Evolutionary conservation across 1,284 basidiomycete genomes (phyloP).

Genomic region (Rhodotorula sp.): DNA sequence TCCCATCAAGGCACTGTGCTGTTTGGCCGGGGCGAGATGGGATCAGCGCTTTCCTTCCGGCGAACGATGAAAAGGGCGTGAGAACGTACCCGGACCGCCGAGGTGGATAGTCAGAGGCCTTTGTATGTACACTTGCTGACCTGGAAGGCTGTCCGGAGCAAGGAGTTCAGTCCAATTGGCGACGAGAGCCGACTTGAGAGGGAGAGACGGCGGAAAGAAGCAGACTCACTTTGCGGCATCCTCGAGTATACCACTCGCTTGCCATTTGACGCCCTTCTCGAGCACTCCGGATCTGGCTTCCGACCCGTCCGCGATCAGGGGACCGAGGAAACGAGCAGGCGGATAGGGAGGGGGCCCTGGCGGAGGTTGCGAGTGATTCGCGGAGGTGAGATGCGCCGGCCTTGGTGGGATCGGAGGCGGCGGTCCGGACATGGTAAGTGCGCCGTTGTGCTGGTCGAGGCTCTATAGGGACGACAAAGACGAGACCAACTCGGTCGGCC

Average conservation of each 20-base stretch:
- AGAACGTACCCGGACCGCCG: constrained; percentile 7
- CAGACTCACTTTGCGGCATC: constrained; percentile 19
- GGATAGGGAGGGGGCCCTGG: constrained; percentile 8
- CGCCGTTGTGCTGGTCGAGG: not conserved
- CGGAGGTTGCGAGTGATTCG: not conserved
- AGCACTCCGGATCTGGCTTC: constrained; percentile 11
- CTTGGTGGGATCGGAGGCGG: constrained; percentile 15
- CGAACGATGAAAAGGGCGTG: not conserved
- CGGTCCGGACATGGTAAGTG: not conserved
- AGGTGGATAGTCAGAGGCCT: constrained; percentile 17
- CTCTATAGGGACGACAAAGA: not conserved
- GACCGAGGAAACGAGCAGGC: not conserved
- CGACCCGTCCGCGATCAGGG: constrained; percentile 15
- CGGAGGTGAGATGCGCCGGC: not conserved
- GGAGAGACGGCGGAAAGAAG: not conserved
- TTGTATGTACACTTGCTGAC: constrained; percentile 5
- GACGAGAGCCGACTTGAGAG: too few species aligned
- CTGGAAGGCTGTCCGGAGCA: constrained; percentile 3
- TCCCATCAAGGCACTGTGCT: constrained; percentile 14
- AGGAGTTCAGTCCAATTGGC: not conserved
- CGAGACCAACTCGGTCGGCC: not conserved
- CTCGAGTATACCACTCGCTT: constrained; percentile 25
- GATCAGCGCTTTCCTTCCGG: not conserved
- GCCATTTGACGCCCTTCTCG: constrained; percentile 28
- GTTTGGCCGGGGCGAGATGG: not conserved